phyloP scores from a whole-genome alignment of 176 grass and related monocot genomes.

The Triticum turgidum region DNA sequence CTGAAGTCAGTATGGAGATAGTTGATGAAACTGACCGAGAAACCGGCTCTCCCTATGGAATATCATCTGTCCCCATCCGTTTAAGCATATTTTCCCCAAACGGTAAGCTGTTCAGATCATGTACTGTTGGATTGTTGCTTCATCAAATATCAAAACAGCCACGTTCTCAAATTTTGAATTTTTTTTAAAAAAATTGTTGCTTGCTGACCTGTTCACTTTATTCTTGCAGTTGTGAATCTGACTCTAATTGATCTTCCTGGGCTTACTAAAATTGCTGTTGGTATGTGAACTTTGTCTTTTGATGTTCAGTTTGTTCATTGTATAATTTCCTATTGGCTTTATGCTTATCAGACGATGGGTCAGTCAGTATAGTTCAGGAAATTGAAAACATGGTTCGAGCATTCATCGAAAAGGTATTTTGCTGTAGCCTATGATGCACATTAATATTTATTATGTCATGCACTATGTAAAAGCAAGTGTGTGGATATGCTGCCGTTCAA shows the following conservation, averaged over 20 bases:
- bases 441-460: not conserved
- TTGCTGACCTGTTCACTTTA: not conserved
- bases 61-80: slow-evolving; percentile 84
- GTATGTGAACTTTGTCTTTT: slow-evolving; percentile 43
- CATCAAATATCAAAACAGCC: not conserved
- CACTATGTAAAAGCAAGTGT: not conserved
- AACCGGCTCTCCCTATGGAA: slow-evolving; percentile 77
- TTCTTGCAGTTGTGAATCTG: slow-evolving; percentile 86
- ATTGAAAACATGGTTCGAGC: slow-evolving; percentile 97
- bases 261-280: slow-evolving; percentile 93
- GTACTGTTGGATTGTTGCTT: not conserved
- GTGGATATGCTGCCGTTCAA: too few relatives aligned
- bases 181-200: not conserved
- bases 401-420: slow-evolving; percentile 95
- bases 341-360: slow-evolving; percentile 58
- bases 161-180: not conserved
- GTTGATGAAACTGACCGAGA: slow-evolving; percentile 92
- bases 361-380: slow-evolving; percentile 72
- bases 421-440: not conserved
- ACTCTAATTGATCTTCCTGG: slow-evolving; percentile 99
- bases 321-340: slow-evolving; percentile 17
- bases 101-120: slow-evolving; percentile 44
- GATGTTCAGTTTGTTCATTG: slow-evolving; percentile 15
- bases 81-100: slow-evolving; percentile 77
- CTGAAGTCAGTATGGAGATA: slow-evolving; percentile 82